Conservation (phyloP, 768 basidiomycete genomes). For the Boletus subparvulus region DNA sequence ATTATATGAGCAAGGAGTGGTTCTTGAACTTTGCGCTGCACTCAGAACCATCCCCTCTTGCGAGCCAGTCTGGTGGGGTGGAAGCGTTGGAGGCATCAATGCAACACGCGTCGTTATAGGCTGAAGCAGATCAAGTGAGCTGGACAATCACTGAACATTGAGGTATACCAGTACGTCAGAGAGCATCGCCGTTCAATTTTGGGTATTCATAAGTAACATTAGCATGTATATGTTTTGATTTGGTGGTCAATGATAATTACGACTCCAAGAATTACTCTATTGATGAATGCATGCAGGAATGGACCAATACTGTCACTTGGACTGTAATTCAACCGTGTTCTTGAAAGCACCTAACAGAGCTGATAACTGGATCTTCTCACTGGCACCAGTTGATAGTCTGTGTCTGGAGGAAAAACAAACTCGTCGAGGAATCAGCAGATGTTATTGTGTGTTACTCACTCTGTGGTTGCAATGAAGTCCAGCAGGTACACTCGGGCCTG, state of each 20-base stretch:
- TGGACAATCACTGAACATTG: background rate
- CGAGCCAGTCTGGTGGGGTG: background rate
- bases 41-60: constrained; percentile 51
- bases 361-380: constrained; percentile 91
- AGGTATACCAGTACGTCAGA: background rate
- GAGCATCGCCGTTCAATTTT: background rate
- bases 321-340: constrained; percentile 77
- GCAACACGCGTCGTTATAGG: constrained; percentile 8
- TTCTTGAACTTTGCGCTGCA: constrained; percentile 70
- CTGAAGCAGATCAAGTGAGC: background rate
- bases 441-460: constrained; percentile 53
- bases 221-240: background rate
- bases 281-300: background rate
- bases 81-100: constrained; percentile 2
- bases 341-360: constrained; percentile 93
- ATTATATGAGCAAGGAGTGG: constrained; percentile 95
- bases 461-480: constrained; percentile 91
- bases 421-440: background rate
- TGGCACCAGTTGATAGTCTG: constrained; percentile 88
- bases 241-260: background rate
- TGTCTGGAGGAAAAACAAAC: constrained; percentile 52
- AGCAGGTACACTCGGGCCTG: constrained; percentile 88
- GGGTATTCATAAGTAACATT: background rate
- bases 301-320: constrained; percentile 34
- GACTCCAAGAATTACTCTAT: background rate